phyloP scores from a whole-genome alignment of 805 yeast species.

The Clavispora asparagi region DNA sequence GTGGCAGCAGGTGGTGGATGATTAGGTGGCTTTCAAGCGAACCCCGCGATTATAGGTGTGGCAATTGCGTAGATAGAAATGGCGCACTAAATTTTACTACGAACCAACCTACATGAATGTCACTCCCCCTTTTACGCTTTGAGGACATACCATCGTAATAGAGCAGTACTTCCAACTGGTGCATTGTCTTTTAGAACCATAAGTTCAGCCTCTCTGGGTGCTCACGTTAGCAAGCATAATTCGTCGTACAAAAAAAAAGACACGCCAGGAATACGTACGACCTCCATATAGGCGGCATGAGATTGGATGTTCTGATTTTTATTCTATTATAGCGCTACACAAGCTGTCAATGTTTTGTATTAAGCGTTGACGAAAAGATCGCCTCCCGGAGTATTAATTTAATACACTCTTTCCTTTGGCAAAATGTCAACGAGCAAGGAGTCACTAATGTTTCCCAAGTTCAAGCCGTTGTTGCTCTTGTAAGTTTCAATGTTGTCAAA shows the following conservation, averaged over 20 bases:
- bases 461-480: constrained; percentile 31
- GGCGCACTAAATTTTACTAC: too few relatives aligned
- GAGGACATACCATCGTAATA: too few relatives aligned
- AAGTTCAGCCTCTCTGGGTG: background rate
- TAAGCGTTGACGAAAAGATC: background rate
- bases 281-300: background rate
- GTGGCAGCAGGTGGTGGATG: too few relatives aligned
- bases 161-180: background rate
- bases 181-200: background rate
- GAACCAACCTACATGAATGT: too few relatives aligned
- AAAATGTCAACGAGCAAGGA: constrained; percentile 56
- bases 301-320: background rate
- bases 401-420: constrained; percentile 60
- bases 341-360: background rate
- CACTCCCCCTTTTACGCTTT: too few relatives aligned
- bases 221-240: background rate
- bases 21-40: too few relatives aligned
- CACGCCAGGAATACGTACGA: background rate
- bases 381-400: constrained; percentile 5
- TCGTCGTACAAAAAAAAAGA: background rate
- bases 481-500: constrained; percentile 62
- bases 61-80: too few relatives aligned
- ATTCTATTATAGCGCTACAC: background rate
- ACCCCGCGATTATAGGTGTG: too few relatives aligned
- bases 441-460: constrained; percentile 41